Conservation (phyloP, 441 rosid species). For the Erodium trifolium region DNA sequence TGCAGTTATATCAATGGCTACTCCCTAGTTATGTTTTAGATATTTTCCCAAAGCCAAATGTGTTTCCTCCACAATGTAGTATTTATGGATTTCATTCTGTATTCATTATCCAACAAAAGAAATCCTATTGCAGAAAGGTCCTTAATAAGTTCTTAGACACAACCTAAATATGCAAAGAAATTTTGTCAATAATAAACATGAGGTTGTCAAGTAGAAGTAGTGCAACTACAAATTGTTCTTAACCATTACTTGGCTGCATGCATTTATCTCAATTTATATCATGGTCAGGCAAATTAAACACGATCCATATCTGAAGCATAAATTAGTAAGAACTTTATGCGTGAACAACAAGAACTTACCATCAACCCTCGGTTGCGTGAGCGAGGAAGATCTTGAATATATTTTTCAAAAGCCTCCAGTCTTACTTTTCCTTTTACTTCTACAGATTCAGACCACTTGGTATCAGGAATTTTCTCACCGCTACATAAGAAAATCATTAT, state of each 20-base stretch:
- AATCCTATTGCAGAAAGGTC: not conserved
- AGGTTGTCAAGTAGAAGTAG: not conserved
- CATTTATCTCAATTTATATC: not conserved
- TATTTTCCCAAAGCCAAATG: too few species aligned
- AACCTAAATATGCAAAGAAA: not conserved
- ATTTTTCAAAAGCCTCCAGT: constrained; percentile 32
- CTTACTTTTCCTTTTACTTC: constrained; percentile 37
- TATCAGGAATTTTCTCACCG: constrained; percentile 32
- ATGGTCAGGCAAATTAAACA: not conserved
- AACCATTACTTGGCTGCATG: constrained; percentile 5
- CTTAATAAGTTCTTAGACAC: not conserved
- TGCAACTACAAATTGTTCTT: not conserved
- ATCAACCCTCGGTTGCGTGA: constrained; percentile 32
- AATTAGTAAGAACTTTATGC: constrained; percentile 8
- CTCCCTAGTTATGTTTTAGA: too few species aligned
- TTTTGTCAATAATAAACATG: not conserved
- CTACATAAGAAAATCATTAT: constrained; percentile 22
- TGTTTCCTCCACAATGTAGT: not conserved
- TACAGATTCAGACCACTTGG: constrained; percentile 26
- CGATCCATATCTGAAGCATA: not conserved
- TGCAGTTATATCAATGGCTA: too few species aligned
- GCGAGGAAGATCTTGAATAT: constrained; percentile 32
- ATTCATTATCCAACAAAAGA: not conserved
- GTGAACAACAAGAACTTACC: constrained; percentile 21
- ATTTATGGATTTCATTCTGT: not conserved